Conservation (phyloP, 2,329 filamentous ascomycete species). For the Penicillium polonicum region DNA sequence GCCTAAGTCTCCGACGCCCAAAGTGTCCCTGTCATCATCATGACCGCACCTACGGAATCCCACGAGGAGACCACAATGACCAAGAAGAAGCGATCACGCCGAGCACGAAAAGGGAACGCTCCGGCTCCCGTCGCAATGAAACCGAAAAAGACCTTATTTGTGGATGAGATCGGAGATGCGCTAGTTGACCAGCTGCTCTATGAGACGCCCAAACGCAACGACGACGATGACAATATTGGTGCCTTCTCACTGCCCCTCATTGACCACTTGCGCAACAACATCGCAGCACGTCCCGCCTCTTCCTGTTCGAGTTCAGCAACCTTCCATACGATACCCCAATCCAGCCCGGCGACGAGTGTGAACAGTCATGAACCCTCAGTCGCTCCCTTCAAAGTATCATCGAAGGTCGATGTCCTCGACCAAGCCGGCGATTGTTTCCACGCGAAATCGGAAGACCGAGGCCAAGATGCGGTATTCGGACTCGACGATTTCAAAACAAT, state of each 20-base stretch:
- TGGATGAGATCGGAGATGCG: constrained; percentile 24
- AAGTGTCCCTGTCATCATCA: background rate
- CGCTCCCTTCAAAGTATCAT: background rate
- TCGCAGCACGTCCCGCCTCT: constrained; percentile 4
- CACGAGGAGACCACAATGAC: background rate
- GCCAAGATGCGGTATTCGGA: constrained; percentile 25
- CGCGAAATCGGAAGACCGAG: background rate
- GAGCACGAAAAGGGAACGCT: constrained; percentile 8
- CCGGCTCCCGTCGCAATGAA: background rate
- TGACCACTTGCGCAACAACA: constrained; percentile 20
- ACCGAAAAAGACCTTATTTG: constrained; percentile 17
- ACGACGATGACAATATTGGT: background rate
- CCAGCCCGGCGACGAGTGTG: constrained; percentile 18
- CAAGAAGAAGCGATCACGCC: constrained; percentile 17
- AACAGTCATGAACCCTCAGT: constrained; percentile 7
- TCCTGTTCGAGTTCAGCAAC: constrained; percentile 17
- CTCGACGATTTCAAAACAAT: constrained; percentile 36
- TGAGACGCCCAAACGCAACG: background rate
- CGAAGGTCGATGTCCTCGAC: background rate
- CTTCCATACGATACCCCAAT: constrained; percentile 12
- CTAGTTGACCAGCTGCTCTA: constrained; percentile 22
- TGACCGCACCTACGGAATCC: background rate
- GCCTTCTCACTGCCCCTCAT: constrained; percentile 10
- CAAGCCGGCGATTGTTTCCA: background rate
- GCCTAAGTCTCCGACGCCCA: too few relatives aligned